These are phyloP conservation scores for Globisporangium abappressorium DNA, from an alignment of 352 stramenopile species.

Conservation along the genomic window DNA sequence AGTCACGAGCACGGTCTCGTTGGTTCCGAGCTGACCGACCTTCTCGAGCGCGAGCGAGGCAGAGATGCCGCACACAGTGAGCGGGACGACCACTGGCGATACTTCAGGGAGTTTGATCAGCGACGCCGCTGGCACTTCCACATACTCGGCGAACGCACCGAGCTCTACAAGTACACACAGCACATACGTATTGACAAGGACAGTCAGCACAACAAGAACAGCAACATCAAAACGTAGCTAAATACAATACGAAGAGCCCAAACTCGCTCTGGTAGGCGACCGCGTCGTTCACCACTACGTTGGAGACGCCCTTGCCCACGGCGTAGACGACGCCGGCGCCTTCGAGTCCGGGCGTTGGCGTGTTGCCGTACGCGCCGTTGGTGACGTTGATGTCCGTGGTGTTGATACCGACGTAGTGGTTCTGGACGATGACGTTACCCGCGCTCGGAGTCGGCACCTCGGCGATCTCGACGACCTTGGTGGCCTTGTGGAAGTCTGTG, in stretches of 20 bases:
- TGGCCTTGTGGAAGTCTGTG: conserved; percentile 36
- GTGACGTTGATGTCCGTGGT: conserved; percentile 60
- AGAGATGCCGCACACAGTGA: conserved; percentile 35
- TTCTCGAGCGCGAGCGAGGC: conserved; percentile 43
- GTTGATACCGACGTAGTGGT: conserved; percentile 59
- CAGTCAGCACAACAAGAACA: neutral
- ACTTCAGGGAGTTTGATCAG: conserved; percentile 17
- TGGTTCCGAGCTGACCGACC: conserved; percentile 29
- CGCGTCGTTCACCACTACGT: conserved; percentile 40
- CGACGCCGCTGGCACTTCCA: conserved; percentile 23
- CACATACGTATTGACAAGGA: neutral
- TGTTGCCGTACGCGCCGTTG: conserved; percentile 35
- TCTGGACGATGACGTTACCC: conserved; percentile 38
- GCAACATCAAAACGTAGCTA: neutral
- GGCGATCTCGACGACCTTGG: conserved; percentile 24
- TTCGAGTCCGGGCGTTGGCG: conserved; percentile 31
- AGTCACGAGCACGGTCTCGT: conserved; percentile 42
- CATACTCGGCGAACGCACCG: conserved; percentile 36
- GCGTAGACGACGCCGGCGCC: conserved; percentile 33
- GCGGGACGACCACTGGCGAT: conserved; percentile 28
- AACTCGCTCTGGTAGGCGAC: conserved; percentile 34
- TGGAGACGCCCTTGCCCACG: conserved; percentile 41
- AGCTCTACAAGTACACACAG: conserved; percentile 19
- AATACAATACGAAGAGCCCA: neutral
- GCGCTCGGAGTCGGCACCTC: conserved; percentile 23